These are phyloP conservation scores for Candida frijolesensis DNA, from an alignment of 1,139 yeast genomes.

Conservation along the genomic window DNA sequence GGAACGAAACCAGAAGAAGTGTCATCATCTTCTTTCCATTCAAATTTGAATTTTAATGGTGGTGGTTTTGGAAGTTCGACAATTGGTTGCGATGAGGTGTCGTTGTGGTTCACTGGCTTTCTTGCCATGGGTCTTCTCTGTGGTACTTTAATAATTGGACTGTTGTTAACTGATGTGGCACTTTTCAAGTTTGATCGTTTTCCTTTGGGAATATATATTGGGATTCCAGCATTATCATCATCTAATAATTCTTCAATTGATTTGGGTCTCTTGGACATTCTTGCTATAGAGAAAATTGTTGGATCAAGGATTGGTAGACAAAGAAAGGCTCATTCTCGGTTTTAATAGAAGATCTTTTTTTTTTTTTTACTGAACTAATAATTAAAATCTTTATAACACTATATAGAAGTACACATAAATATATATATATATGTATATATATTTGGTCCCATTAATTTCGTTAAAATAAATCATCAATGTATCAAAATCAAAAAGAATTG, in stretches of 20 bases:
- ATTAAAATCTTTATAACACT: background rate
- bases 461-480: constrained; percentile 2
- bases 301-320: background rate
- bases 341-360: background rate
- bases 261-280: constrained; percentile 31
- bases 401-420: constrained; percentile 1
- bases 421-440: background rate
- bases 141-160: background rate
- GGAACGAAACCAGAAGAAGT: constrained; percentile 53
- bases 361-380: background rate
- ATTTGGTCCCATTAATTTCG: constrained; percentile 1
- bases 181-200: constrained; percentile 39
- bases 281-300: background rate
- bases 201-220: constrained; percentile 51
- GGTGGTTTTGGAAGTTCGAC: constrained; percentile 11
- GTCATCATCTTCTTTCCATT: constrained; percentile 72
- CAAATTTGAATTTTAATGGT: constrained; percentile 52
- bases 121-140: constrained; percentile 1
- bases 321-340: background rate
- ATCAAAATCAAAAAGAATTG: background rate
- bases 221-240: constrained; percentile 25
- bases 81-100: constrained; percentile 8
- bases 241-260: constrained; percentile 49
- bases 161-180: background rate
- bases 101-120: constrained; percentile 8